Evolutionary conservation across 805 yeast genomes (phyloP).

Genomic region (Ogataea chonburiensis): DNA sequence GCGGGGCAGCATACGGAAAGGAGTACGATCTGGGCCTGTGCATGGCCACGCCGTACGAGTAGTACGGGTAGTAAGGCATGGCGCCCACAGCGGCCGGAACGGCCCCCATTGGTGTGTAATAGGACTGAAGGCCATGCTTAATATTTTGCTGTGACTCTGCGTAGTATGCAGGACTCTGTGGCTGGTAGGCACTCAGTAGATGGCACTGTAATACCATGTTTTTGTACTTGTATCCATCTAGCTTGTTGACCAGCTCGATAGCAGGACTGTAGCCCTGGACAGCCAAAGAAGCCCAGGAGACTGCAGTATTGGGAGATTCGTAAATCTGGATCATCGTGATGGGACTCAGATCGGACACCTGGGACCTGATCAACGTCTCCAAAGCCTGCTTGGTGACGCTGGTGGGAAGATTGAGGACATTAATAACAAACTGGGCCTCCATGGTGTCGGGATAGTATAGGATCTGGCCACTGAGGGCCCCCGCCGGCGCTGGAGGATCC

Average conservation of each 20-base stretch:
- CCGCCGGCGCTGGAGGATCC: conserved; percentile 5
- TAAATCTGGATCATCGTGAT: conserved; percentile 19
- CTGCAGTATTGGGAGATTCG: conserved; percentile 21
- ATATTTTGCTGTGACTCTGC: conserved; percentile 10
- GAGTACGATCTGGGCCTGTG: conserved; percentile 10
- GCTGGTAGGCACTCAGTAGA: conserved; percentile 13
- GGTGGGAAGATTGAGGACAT: conserved; percentile 19
- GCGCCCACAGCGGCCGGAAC: conserved; percentile 5
- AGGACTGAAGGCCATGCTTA: conserved; percentile 6
- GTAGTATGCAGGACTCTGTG: conserved; percentile 6
- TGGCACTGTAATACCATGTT: conserved; percentile 18
- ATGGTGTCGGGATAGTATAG: conserved; percentile 1
- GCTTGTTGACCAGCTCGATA: conserved; percentile 11
- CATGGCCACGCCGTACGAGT: conserved; percentile 9
- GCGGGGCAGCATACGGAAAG: conserved; percentile 9
- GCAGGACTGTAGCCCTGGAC: conserved; percentile 13
- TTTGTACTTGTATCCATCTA: conserved; percentile 24
- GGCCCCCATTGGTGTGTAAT: conserved; percentile 7
- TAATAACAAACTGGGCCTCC: conserved; percentile 9
- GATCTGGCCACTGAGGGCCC: conserved; percentile 1
- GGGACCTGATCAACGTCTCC: conserved; percentile 4
- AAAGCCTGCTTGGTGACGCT: conserved; percentile 9
- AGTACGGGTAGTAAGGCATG: conserved; percentile 13
- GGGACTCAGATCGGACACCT: conserved; percentile 1
- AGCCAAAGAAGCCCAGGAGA: conserved; percentile 23